phyloP scores from a whole-genome alignment of 352 stramenopile genomes.

The Phytopythium kandeliae region DNA sequence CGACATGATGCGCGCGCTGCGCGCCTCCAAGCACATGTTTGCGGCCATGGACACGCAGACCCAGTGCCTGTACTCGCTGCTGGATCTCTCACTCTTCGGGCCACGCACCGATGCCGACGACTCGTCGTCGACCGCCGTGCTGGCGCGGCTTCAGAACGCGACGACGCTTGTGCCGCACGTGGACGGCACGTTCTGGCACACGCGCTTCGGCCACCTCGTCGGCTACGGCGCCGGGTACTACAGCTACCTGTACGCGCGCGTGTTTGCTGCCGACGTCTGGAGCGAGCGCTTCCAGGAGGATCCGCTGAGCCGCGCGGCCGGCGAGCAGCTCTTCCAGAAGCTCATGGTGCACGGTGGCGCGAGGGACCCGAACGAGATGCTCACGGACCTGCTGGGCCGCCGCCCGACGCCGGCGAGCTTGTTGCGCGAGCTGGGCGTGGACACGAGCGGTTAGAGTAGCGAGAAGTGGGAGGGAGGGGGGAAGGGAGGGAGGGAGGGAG shows the following conservation, averaged over 20 bases:
- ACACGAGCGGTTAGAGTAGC: conserved; percentile 4
- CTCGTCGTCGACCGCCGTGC: conserved; percentile 43
- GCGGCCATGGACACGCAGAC: conserved; percentile 86
- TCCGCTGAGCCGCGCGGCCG: conserved; percentile 53
- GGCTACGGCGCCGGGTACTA: conserved; percentile 91
- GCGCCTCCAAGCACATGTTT: conserved; percentile 84
- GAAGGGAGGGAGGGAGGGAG: too few relatives aligned
- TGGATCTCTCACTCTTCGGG: conserved; percentile 74
- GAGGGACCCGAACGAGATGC: conserved; percentile 82
- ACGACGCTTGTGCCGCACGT: conserved; percentile 74
- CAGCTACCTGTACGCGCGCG: conserved; percentile 88
- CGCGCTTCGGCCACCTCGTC: conserved; percentile 85
- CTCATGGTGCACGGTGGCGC: conserved; percentile 85
- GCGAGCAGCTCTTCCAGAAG: conserved; percentile 57
- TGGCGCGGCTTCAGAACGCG: conserved; percentile 64
- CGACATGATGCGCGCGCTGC: conserved; percentile 70
- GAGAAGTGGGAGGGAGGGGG: not conserved
- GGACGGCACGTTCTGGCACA: conserved; percentile 78
- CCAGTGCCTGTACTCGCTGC: conserved; percentile 78
- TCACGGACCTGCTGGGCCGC: conserved; percentile 60
- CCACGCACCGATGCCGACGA: conserved; percentile 23
- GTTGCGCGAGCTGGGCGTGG: conserved; percentile 66
- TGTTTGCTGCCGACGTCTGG: conserved; percentile 90
- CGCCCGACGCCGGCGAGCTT: conserved; percentile 56
- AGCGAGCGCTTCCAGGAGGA: conserved; percentile 50